Conservation (phyloP, 345 rosid genomes). For the Eucalyptus marginata region DNA sequence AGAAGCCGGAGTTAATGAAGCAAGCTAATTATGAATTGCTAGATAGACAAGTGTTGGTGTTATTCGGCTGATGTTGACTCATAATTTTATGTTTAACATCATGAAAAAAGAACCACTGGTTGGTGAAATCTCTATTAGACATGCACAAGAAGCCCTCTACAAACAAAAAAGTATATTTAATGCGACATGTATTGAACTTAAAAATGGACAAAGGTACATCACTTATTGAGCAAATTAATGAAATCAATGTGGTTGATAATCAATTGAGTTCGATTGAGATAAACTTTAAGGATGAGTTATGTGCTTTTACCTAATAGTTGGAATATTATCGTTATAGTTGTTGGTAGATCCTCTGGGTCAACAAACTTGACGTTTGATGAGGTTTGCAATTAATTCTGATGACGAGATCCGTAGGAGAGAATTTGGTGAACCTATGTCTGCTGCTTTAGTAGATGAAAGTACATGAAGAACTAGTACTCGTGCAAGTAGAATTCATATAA, state of each 20-base stretch:
- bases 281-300: too few relatives aligned
- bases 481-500: background rate
- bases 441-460: too few relatives aligned
- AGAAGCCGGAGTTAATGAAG: background rate
- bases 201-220: background rate
- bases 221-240: too few relatives aligned
- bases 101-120: background rate
- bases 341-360: background rate
- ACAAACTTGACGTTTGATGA: background rate
- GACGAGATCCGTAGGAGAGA: accelerated
- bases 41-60: background rate
- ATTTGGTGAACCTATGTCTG: background rate
- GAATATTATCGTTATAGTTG: too few relatives aligned
- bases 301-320: too few relatives aligned
- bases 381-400: too few relatives aligned
- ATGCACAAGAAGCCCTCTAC: background rate
- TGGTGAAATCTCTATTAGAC: background rate
- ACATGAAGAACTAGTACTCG: background rate
- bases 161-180: too few relatives aligned
- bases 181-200: background rate
- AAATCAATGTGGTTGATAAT: too few relatives aligned
- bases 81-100: background rate
- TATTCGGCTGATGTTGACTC: accelerated
- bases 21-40: background rate
- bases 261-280: background rate